phyloP scores from a whole-genome alignment of 805 yeast genomes.

The Martiniozyma abietophila region DNA sequence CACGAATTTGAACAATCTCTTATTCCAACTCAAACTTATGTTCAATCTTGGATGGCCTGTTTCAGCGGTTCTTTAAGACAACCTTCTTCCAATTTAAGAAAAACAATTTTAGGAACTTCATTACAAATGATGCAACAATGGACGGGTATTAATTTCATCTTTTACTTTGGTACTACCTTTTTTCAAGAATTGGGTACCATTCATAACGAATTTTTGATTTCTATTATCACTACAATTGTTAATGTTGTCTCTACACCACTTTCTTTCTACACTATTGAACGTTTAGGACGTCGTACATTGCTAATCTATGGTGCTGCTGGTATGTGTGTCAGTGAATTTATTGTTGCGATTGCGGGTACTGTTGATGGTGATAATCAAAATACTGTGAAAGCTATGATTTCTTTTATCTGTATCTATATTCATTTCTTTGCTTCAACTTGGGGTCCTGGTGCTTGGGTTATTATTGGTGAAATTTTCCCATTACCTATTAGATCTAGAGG shows the following conservation, averaged over 20 bases:
- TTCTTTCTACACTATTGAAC: slow-evolving; percentile 44
- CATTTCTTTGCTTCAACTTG: slow-evolving; percentile 72
- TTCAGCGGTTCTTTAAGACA: slow-evolving; percentile 32
- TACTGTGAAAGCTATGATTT: slow-evolving; percentile 25
- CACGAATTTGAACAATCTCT: slow-evolving; percentile 34
- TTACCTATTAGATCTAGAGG: slow-evolving; percentile 66
- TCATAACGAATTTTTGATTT: slow-evolving; percentile 38
- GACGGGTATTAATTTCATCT: slow-evolving; percentile 67
- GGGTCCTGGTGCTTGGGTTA: slow-evolving; percentile 75
- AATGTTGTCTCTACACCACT: slow-evolving; percentile 44
- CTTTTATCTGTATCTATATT: slow-evolving; percentile 49
- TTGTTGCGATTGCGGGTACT: slow-evolving; percentile 37
- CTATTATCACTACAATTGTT: slow-evolving; percentile 43
- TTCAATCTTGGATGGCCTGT: slow-evolving; percentile 33
- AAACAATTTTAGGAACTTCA: slow-evolving; percentile 33
- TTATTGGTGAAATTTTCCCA: slow-evolving; percentile 53
- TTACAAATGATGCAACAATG: slow-evolving; percentile 53
- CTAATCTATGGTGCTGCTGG: slow-evolving; percentile 39
- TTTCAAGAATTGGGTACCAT: slow-evolving; percentile 42
- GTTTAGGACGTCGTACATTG: slow-evolving; percentile 48
- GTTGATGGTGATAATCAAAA: slow-evolving; percentile 18
- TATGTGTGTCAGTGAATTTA: slow-evolving; percentile 43
- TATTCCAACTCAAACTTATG: slow-evolving; percentile 27
- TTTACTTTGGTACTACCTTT: slow-evolving; percentile 64
- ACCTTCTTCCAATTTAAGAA: slow-evolving; percentile 30